These are phyloP conservation scores for Scheffersomyces segobiensis DNA, from an alignment of 1,139 yeast genomes.

Conservation along the genomic window DNA sequence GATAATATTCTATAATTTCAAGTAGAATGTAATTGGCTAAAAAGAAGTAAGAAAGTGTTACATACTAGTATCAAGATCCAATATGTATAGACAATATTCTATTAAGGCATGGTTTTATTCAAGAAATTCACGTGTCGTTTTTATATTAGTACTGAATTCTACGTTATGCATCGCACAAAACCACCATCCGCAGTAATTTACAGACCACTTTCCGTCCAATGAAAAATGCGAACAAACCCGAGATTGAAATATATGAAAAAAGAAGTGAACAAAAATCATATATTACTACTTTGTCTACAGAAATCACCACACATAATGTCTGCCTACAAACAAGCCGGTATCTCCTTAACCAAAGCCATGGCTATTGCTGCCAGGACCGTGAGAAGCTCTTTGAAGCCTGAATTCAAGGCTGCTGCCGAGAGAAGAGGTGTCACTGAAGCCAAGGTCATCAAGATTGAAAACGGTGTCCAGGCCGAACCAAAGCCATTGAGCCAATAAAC, in stretches of 20 bases:
- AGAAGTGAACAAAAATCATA: slow-evolving; percentile 4
- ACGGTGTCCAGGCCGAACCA: slow-evolving; percentile 55
- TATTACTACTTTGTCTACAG: not conserved
- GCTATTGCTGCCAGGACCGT: slow-evolving; percentile 88
- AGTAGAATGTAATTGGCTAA: not conserved
- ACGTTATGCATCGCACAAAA: not conserved
- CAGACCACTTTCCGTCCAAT: slow-evolving; percentile 4
- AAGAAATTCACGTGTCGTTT: not conserved
- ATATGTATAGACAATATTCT: not conserved
- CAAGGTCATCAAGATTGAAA: slow-evolving; percentile 68
- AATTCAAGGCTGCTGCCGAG: slow-evolving; percentile 72
- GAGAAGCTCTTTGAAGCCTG: slow-evolving; percentile 88
- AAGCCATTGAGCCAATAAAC: slow-evolving; percentile 29
- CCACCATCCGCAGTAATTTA: not conserved
- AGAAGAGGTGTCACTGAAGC: slow-evolving; percentile 78
- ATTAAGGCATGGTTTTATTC: not conserved
- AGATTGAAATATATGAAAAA: slow-evolving; percentile 2
- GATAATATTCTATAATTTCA: no score
- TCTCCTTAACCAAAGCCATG: slow-evolving; percentile 85
- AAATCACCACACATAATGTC: slow-evolving; percentile 45
- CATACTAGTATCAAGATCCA: not conserved
- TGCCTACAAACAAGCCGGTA: slow-evolving; percentile 85
- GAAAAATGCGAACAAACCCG: slow-evolving; percentile 3
- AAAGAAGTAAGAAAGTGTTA: not conserved
- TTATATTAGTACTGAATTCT: not conserved